Conservation (phyloP, 106 monocot species). For the Ottelia alismoides region DNA sequence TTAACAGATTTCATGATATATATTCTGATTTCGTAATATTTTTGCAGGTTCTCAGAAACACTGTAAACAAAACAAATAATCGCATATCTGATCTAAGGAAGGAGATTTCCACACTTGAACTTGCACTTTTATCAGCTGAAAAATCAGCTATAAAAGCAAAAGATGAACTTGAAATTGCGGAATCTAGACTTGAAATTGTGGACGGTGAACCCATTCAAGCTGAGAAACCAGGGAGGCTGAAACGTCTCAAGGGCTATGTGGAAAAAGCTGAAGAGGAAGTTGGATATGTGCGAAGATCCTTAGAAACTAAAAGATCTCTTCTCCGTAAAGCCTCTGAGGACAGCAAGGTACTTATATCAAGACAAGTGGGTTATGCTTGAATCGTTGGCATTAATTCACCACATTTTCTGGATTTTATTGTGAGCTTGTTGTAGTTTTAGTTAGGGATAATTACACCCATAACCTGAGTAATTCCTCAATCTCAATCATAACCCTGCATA, state of each 20-base stretch:
- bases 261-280: constrained; percentile 51
- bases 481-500: too few species aligned
- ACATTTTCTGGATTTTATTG: too few species aligned
- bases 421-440: too few species aligned
- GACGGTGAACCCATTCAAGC: constrained; percentile 59
- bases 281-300: constrained; percentile 27
- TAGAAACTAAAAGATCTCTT: constrained; percentile 75
- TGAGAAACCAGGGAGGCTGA: constrained; percentile 78
- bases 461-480: too few species aligned
- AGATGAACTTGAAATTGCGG: constrained; percentile 56
- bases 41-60: constrained; percentile 70
- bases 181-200: constrained; percentile 51
- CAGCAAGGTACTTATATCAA: constrained; percentile 84
- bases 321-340: constrained; percentile 69
- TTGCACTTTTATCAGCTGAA: constrained; percentile 13
- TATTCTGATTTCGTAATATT: not conserved
- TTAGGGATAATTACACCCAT: too few species aligned
- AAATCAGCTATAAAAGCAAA: constrained; percentile 35
- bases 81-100: constrained; percentile 39
- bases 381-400: too few species aligned
- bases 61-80: constrained; percentile 86
- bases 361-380: too few species aligned
- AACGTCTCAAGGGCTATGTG: constrained; percentile 51
- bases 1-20: not conserved
- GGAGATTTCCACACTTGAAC: constrained; percentile 16